Evolutionary conservation across 176 grass and related monocot genomes (phyloP).

Genomic region (Hordeum marinum): DNA sequence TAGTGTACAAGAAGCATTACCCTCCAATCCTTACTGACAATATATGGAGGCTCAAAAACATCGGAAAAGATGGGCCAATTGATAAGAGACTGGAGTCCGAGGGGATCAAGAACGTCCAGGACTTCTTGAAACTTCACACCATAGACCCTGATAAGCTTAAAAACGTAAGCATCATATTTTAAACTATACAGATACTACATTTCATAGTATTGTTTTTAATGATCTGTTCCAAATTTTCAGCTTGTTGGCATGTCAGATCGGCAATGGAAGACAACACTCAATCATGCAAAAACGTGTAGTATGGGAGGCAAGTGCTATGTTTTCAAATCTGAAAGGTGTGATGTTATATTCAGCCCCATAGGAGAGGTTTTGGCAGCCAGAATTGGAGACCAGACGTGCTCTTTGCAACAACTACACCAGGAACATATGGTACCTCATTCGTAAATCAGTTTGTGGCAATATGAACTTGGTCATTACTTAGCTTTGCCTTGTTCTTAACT

Average conservation of each 20-base stretch:
- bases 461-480: background rate
- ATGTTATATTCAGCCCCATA: constrained; percentile 23
- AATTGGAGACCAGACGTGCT: background rate
- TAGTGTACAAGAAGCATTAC: constrained; percentile 53
- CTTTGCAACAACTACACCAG: background rate
- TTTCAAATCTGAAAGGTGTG: constrained; percentile 8
- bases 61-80: constrained; percentile 49
- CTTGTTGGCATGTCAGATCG: constrained; percentile 41
- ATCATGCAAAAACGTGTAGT: constrained; percentile 49
- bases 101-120: constrained; percentile 51
- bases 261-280: constrained; percentile 13
- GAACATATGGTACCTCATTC: constrained; percentile 20
- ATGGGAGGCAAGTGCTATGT: constrained; percentile 41
- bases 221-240: constrained; percentile 1
- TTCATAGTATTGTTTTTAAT: background rate
- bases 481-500: background rate
- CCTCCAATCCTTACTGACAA: constrained; percentile 48
- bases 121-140: constrained; percentile 59
- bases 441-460: background rate
- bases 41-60: constrained; percentile 65
- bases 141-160: constrained; percentile 19
- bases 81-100: constrained; percentile 36
- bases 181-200: background rate
- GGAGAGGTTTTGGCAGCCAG: constrained; percentile 25
- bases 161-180: constrained; percentile 7